Conservation (phyloP, 176 grass and related monocot genomes). For the Paspalum vaginatum region DNA sequence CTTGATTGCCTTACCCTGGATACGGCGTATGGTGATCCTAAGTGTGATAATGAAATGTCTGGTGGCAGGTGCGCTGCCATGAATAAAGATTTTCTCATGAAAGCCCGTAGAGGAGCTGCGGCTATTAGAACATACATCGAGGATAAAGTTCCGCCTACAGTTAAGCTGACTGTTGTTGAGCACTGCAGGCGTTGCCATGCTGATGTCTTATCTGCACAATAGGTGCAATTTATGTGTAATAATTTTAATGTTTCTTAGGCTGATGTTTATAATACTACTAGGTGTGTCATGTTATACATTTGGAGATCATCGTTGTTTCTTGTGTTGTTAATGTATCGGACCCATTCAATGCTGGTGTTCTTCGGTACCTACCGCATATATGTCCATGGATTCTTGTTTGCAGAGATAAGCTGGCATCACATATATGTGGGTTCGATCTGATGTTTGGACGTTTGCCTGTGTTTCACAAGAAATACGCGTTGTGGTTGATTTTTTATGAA, state of each 20-base stretch:
- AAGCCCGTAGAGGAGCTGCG: background rate
- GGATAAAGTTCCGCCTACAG: background rate
- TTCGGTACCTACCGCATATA: too few species aligned
- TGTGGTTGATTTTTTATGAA: too few species aligned
- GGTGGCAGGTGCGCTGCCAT: background rate
- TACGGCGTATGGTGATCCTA: background rate
- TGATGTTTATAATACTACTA: background rate
- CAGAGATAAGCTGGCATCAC: too few species aligned
- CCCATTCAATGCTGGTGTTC: too few species aligned
- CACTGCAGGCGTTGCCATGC: background rate
- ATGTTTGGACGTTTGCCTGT: too few species aligned
- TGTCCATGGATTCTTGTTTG: too few species aligned
- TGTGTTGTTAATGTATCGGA: too few species aligned
- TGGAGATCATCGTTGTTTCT: too few species aligned
- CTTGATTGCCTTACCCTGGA: background rate
- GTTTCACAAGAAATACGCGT: too few species aligned
- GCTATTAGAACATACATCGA: constrained; percentile 2
- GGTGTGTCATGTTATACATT: too few species aligned
- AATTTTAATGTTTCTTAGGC: background rate
- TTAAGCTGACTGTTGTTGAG: background rate
- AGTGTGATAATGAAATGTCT: background rate
- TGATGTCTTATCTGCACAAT: background rate
- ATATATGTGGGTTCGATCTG: too few species aligned
- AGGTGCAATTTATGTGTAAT: background rate
- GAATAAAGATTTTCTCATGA: background rate